phyloP scores from a whole-genome alignment of 257 asterid genomes.

The Solanum lycopersicoides region DNA sequence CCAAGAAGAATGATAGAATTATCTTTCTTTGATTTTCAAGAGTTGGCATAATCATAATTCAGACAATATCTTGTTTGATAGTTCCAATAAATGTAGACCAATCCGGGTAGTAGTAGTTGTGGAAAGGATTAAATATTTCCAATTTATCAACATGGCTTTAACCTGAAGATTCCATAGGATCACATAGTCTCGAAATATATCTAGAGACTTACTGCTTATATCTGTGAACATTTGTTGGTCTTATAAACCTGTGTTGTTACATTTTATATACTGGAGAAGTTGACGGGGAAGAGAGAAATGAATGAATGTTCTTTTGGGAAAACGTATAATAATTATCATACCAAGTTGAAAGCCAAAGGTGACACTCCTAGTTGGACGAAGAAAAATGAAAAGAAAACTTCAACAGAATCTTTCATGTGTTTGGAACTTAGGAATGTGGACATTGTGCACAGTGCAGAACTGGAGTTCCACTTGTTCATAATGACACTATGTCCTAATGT shows the following conservation, averaged over 20 bases:
- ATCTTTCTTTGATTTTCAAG: background rate
- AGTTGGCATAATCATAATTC: background rate
- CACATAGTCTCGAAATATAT: background rate
- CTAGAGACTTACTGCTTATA: background rate
- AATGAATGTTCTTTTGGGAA: background rate
- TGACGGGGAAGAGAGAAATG: background rate
- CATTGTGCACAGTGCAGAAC: background rate
- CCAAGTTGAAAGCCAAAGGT: background rate
- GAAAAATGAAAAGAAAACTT: background rate
- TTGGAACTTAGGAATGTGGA: background rate
- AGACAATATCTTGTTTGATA: background rate
- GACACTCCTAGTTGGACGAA: background rate
- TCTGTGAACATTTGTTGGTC: background rate
- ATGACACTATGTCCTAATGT: background rate
- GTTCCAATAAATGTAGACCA: background rate
- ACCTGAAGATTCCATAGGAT: background rate
- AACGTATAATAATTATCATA: background rate
- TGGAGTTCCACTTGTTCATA: background rate
- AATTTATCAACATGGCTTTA: background rate
- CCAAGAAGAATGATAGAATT: background rate
- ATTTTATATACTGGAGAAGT: background rate
- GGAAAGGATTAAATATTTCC: background rate
- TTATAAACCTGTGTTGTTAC: background rate
- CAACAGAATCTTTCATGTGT: background rate
- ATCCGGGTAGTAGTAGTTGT: background rate